Base-by-base conservation (phyloP, 768 basidiomycete genomes). In the Harrya chromipes region DNA sequence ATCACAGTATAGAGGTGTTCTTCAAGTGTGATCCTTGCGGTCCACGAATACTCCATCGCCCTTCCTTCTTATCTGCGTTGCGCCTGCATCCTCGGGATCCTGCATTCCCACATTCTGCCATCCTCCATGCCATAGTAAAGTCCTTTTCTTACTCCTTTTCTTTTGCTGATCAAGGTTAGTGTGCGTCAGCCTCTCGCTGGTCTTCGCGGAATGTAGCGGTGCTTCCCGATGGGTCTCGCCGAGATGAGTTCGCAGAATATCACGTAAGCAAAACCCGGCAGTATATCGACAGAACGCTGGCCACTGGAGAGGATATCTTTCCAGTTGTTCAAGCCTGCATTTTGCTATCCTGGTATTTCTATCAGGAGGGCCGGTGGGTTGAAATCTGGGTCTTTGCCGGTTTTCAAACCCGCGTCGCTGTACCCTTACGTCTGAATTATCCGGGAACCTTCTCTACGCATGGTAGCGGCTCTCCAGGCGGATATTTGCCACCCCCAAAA, bases 381-480 rank as follows among this genome's bases (percentile, higher is more conserved):
- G 90, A 93, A 68, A 85, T 92, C 4, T 92, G 90, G 90, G 87
- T 91, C 35, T 90, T 90, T 68, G 88, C 90, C 17, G 87, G 81
- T 12, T 91, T 91, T 60, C 87, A 90, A 63, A 88, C 84, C 14
- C 78, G 90, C 26, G 87, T 88, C 17, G 86, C 88, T 21, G 77
- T 92, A 16, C 90, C 90, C 6, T 74, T 93, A 26, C 83, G 90
- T 37, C 70, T 91, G 23, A 93, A 93, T 66, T 90, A 89, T 64
- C 90, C 89, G 4, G 90, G 90, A 31, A 90, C 90, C 16, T 90
- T 85, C 60, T 81, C 83, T 6, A 79, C 79, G 13, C 82, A 86
- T 49, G 81, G 77, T 5, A 80, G 74, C 56, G 78, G 75, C 46
- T 82, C 84, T n/a, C 83, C 86, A 10, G 84, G 83, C 13, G 88